Base-by-base conservation (phyloP, 352 stramenopile species). In the Globisporangium ultimum region DNA sequence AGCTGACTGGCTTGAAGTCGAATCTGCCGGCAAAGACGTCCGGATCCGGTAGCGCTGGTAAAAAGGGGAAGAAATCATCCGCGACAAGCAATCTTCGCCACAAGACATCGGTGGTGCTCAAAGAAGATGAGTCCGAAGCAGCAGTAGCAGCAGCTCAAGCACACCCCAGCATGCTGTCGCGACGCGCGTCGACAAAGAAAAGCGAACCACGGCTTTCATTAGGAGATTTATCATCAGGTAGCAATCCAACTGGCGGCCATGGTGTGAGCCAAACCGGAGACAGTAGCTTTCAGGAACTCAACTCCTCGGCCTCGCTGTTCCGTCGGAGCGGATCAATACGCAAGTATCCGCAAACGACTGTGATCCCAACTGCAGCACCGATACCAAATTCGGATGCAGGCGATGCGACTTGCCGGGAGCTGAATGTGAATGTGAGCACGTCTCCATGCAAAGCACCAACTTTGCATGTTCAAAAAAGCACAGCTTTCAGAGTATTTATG, bases 401-500 rank as follows among this genome's bases (percentile, higher is more conserved):
- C 3, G 38, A 10, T 43, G 8, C 38, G 46, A 2, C 28, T n/a
- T 52, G 3, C n/a, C 24, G 24, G 5, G 20, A 32, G 47, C 32
- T 28, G 47, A n/a, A n/a, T 40, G 9, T 8, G n/a, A 5, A 8
- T 17, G 14, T 8, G 21, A 13, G 13, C 1, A 5, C 24, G 24
- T 28, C 24, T 5, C 21, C 22, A n/a, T 18, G 8, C 6, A 11
- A 15, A 49, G 48, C 13, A 43, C 21, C 7, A 2, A 11, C 18
- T 24, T 7, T 20, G 0, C 10, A n/a, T 3, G 1, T 2, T 0
- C 22, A 48, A 22, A 34, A 17, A 0, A 3, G 28, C 36, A n/a
- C 54, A 54, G 32, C 22, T 11, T 46, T 76, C n/a, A 38, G 34
- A 0, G 49, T 74, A 12, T 76, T 74, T 54, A 55, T 76, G 42